These are phyloP conservation scores for Tulasnella sp. DNA, from an alignment of 768 basidiomycete species.

Conservation along the genomic window DNA sequence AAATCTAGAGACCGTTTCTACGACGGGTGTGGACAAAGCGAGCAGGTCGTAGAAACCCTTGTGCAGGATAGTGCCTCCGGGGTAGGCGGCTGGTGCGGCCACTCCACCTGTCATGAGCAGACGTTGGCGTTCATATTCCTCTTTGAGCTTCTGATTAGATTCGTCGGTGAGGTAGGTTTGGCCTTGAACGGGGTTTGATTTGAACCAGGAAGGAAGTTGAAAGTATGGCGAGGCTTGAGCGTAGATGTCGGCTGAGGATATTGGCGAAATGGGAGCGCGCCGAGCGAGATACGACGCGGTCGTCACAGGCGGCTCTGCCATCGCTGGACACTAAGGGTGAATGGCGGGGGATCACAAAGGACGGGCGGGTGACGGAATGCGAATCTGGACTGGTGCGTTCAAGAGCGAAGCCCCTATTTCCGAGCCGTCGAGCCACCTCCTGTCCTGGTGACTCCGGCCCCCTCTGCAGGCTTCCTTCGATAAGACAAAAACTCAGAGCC, in stretches of 20 bases:
- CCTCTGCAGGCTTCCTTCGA: background rate
- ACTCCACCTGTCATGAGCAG: background rate
- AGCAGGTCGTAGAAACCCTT: constrained; percentile 90
- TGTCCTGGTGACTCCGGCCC: constrained; percentile 9
- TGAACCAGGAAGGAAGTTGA: constrained; percentile 18
- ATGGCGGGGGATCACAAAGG: constrained; percentile 13
- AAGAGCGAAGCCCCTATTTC: constrained; percentile 27
- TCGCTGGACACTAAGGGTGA: background rate
- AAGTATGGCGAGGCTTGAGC: constrained; percentile 31
- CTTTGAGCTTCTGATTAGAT: constrained; percentile 24
- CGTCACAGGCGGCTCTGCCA: background rate
- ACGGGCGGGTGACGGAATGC: constrained; percentile 14
- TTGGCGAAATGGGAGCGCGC: constrained; percentile 26
- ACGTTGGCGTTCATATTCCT: constrained; percentile 28
- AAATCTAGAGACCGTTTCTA: constrained; percentile 60
- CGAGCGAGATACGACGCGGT: constrained; percentile 28
- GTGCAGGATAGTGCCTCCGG: constrained; percentile 75
- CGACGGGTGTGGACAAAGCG: constrained; percentile 60
- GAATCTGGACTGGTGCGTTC: constrained; percentile 24
- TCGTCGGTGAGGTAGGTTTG: constrained; percentile 28
- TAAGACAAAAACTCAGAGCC: background rate
- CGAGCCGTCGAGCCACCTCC: background rate
- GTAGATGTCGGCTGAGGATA: constrained; percentile 33
- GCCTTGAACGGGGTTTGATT: background rate
- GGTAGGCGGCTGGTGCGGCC: constrained; percentile 47